phyloP scores from a whole-genome alignment of 805 yeast genomes.

The Saccharomyces eubayanus region DNA sequence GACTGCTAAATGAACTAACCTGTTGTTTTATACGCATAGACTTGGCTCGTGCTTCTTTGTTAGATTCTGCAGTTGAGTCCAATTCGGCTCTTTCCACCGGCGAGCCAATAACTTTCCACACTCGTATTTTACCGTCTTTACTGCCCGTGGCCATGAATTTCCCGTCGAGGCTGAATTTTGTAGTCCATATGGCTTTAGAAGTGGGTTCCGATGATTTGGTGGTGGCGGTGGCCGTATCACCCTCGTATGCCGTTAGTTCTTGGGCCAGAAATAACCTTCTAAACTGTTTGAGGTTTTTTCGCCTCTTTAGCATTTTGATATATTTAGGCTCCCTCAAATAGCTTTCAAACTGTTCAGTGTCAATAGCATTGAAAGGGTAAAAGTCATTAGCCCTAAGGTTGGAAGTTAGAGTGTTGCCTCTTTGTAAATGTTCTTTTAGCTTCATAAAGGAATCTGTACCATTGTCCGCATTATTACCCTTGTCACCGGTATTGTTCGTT shows the following conservation, averaged over 20 bases:
- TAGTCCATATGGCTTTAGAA: conserved; percentile 53
- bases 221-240: conserved; percentile 4
- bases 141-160: conserved; percentile 80
- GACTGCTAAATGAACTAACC: background rate
- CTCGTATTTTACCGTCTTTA: conserved; percentile 53
- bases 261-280: conserved; percentile 57
- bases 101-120: conserved; percentile 76
- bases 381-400: background rate
- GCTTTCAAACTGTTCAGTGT: conserved; percentile 34
- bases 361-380: conserved; percentile 14
- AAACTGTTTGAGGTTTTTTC: conserved; percentile 39
- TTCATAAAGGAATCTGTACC: conserved; percentile 7
- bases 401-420: background rate
- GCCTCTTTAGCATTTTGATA: conserved; percentile 41
- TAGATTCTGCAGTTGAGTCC: conserved; percentile 14
- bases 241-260: conserved; percentile 37
- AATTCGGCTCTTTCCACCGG: conserved; percentile 56
- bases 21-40: conserved; percentile 6
- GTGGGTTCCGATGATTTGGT: conserved; percentile 3
- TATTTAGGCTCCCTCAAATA: conserved; percentile 46
- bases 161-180: conserved; percentile 74
- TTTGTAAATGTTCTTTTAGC: conserved; percentile 13
- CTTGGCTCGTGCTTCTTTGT: conserved; percentile 6
- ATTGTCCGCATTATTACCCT: conserved; percentile 3
- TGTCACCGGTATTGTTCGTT: background rate